phyloP scores from a whole-genome alignment of 2,329 filamentous ascomycete genomes.

The Colletotrichum somersetense region DNA sequence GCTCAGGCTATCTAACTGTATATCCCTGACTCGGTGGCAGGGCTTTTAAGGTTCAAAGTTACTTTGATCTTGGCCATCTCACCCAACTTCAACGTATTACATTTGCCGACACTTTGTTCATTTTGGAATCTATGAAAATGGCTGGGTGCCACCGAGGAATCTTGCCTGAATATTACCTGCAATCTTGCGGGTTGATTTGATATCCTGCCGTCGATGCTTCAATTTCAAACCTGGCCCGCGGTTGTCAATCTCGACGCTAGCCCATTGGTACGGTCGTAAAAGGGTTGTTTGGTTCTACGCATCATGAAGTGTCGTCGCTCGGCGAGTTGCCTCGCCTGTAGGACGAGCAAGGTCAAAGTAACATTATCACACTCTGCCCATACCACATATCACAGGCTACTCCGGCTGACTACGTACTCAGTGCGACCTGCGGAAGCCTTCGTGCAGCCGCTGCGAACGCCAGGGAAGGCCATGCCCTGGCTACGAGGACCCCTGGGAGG shows the following conservation, averaged over 20 bases:
- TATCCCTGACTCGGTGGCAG: no score
- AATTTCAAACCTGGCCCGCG: background rate
- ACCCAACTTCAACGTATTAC: background rate
- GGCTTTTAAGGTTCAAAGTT: background rate
- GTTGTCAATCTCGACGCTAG: background rate
- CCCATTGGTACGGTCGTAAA: background rate
- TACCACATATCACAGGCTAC: no score
- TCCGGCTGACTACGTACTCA: slow-evolving; percentile 36
- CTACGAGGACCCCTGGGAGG: slow-evolving; percentile 55
- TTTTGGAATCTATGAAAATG: no score
- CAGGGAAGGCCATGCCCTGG: slow-evolving; percentile 57
- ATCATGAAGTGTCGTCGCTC: slow-evolving; percentile 29
- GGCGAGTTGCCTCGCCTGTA: slow-evolving; percentile 35
- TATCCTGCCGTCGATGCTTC: background rate
- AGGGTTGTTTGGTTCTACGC: slow-evolving; percentile 11
- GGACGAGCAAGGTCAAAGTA: slow-evolving; percentile 34
- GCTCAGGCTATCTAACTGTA: background rate
- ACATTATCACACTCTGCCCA: background rate
- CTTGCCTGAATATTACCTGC: no score
- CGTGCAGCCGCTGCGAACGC: slow-evolving; percentile 55
- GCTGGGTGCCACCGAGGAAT: background rate
- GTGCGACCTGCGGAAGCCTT: slow-evolving; percentile 56
- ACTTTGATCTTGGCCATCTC: background rate
- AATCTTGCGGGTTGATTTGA: no score
- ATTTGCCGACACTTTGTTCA: background rate